Conservation (phyloP, 225 moss, liverwort and hornwort genomes). For the Marchantia polymorpha region DNA sequence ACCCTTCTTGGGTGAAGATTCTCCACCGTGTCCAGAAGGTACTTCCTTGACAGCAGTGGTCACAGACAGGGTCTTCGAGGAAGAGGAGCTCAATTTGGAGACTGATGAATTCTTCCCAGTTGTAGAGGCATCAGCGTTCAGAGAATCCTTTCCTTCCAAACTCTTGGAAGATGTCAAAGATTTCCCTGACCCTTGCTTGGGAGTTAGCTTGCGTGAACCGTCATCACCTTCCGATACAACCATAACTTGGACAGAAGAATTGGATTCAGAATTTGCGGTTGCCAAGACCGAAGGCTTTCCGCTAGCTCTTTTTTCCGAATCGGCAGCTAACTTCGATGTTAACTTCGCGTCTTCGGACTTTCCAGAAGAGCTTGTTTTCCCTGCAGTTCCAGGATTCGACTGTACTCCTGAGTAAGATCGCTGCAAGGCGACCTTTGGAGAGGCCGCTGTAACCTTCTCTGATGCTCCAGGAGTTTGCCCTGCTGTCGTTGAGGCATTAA, state of each 20-base stretch:
- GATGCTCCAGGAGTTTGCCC: background rate
- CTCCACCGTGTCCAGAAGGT: background rate
- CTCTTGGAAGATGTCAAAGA: constrained; percentile 16
- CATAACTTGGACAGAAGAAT: background rate
- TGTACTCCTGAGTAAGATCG: constrained; percentile 26
- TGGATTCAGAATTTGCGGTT: constrained; percentile 18
- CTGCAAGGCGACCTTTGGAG: constrained; percentile 23
- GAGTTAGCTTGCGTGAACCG: constrained; percentile 12
- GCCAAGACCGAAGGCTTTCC: constrained; percentile 18
- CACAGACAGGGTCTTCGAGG: constrained; percentile 7
- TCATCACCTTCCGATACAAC: constrained; percentile 23
- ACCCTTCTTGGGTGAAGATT: constrained; percentile 2
- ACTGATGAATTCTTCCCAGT: constrained; percentile 9
- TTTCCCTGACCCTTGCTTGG: constrained; percentile 30
- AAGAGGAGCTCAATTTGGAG: constrained; percentile 25
- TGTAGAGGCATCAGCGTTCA: constrained; percentile 2
- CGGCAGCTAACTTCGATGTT: constrained; percentile 8
- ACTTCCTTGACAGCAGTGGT: constrained; percentile 22
- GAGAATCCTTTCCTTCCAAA: constrained; percentile 27
- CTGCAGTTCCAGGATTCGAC: constrained; percentile 17
- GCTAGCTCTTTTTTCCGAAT: constrained; percentile 30
- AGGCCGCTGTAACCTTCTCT: constrained; percentile 15
- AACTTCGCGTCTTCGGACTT: constrained; percentile 29
- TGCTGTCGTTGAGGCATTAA: constrained; percentile 1
- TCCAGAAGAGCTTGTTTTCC: constrained; percentile 7